Base-by-base conservation (phyloP, 2,329 filamentous ascomycete genomes). In the Chaetothyriales sp. region DNA sequence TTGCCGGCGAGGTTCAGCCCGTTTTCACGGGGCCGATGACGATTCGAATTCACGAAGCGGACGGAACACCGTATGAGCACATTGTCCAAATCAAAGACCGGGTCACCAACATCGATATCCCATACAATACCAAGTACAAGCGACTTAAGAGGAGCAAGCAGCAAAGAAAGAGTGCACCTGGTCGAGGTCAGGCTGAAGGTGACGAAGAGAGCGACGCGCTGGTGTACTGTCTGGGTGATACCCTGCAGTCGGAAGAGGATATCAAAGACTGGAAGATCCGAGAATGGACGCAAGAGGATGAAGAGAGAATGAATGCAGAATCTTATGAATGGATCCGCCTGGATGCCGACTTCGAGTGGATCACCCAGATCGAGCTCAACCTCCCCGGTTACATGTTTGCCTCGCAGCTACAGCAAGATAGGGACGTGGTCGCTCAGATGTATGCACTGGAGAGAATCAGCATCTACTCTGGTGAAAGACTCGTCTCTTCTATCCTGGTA, bases 81-180 rank as follows among this genome's bases (percentile, higher is more conserved):
- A 95, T 95, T 55, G 83, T 96, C 28, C 87, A 95, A 61, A 94
- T 98, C 63, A 88, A 88, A 53, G 88, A 95, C 59, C 82, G 83
- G 25, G 78, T 80, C 12, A 86, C 84, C 2, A 86, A 84, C 63
- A 85, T 96, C 53, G 89, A 95, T 55, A 95, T 98, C 54, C 89
- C 90, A 0, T 98, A 98, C 69, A 96, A 96, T 61, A 98, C 92
- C 0, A 98, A 98, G 65, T 98, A 98, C 70, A 98, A 96, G 70
- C 82, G 93, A 7, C 75, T 98, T 2, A 98, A 98, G 72, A 77
- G 89, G 46, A 95, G 85, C 53, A 79, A 84, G 44, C 75, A 85
- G 28, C 80, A 90, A 64, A 88, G 88, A 64, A 86, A 94, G 64
- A 80, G 86, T 53, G 80, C 78, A 19, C 76, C 77, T 42, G 50